phyloP scores from a whole-genome alignment of 345 rosid genomes.

The Streptanthus diversifolius region DNA sequence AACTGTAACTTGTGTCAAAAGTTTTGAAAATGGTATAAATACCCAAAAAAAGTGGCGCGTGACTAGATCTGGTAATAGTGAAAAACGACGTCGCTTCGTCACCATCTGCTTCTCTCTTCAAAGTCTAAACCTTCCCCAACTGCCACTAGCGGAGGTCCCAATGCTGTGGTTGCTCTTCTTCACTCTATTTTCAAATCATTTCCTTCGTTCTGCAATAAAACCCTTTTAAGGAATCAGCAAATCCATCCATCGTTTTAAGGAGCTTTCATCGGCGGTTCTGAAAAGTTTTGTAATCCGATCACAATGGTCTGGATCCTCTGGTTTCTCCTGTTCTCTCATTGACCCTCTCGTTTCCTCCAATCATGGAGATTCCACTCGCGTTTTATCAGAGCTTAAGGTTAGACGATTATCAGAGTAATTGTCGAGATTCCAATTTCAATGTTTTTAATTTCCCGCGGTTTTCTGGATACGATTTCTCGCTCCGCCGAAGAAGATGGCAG shows the following conservation, averaged over 20 bases:
- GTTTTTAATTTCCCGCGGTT: conserved; percentile 31
- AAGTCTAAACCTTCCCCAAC: conserved; percentile 25
- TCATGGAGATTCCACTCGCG: conserved; percentile 55
- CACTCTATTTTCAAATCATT: background rate
- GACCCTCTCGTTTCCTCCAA: background rate
- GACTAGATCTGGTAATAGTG: background rate
- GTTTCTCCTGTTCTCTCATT: background rate
- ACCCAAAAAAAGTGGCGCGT: background rate
- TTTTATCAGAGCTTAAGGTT: conserved; percentile 44
- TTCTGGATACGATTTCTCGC: conserved; percentile 42
- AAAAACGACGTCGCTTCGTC: background rate
- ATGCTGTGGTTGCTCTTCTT: conserved; percentile 10
- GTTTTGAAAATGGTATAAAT: too few species aligned
- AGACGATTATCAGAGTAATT: conserved; percentile 37
- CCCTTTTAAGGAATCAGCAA: background rate
- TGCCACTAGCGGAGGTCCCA: conserved; percentile 34
- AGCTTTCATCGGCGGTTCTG: background rate
- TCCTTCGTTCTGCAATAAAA: background rate
- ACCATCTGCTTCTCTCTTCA: background rate
- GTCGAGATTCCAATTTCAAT: conserved; percentile 23
- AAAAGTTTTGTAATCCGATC: background rate
- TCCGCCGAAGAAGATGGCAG: conserved; percentile 42
- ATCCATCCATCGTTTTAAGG: background rate
- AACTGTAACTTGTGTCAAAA: too few species aligned
- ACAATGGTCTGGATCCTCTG: conserved; percentile 18